Conservation (phyloP, 331 rosid species). For the Stylosanthes scabra region DNA sequence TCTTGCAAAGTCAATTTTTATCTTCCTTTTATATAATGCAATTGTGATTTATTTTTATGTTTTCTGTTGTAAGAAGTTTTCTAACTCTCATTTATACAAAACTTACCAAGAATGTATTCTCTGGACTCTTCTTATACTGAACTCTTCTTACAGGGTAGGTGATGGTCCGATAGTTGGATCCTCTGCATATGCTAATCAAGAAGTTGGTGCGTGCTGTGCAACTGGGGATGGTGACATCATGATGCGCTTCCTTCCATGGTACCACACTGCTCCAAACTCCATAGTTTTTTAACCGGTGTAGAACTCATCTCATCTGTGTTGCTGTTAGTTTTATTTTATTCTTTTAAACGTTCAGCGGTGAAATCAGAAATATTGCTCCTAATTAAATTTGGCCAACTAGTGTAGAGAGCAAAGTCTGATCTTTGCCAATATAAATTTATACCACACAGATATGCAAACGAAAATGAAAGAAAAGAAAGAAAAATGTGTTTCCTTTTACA, state of each 20-base stretch:
- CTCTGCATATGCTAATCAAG: constrained; percentile 78
- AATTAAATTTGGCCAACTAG: constrained; percentile 10
- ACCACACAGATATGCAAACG: too few relatives aligned
- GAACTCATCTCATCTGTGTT: background rate
- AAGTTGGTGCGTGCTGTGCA: constrained; percentile 98
- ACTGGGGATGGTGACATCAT: constrained; percentile 94
- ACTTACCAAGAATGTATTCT: background rate
- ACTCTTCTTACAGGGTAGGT: constrained; percentile 68
- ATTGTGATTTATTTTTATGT: constrained; percentile 6
- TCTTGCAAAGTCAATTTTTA: background rate
- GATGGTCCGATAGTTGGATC: constrained; percentile 95
- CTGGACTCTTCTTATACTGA: background rate
- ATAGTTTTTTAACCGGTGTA: constrained; percentile 16
- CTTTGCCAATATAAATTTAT: background rate
- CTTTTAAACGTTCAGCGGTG: background rate
- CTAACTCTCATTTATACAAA: background rate
- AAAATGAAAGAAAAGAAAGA: too few relatives aligned
- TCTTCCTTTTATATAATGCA: background rate
- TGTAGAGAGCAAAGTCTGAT: background rate
- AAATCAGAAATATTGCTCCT: constrained; percentile 5
- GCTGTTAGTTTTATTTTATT: constrained; percentile 22
- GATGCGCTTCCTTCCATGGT: constrained; percentile 99
- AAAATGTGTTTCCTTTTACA: background rate
- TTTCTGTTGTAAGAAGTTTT: background rate
- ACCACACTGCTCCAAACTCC: constrained; percentile 36